A percentile compares a stretch with the other conserved stretches of the same genome.
phyloP scores from a whole-genome alignment of 257 asterid genomes.

The Solanum pennellii region DNA sequence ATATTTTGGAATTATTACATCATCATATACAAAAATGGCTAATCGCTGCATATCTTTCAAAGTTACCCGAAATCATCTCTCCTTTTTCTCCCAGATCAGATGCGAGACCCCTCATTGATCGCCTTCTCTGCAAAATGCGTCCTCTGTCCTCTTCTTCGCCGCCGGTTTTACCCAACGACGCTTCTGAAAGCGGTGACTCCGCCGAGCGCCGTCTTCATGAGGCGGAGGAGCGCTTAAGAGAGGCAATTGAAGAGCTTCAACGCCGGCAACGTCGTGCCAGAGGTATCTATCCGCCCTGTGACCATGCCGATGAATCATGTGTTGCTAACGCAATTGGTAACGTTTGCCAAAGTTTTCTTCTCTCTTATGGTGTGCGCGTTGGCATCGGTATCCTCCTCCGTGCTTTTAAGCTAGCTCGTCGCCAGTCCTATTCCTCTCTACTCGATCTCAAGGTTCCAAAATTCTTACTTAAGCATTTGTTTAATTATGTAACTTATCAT shows the following conservation, averaged over 20 bases:
- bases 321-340: slow-evolving; percentile 94
- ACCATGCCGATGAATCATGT: slow-evolving; percentile 93
- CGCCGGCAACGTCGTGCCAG: slow-evolving; percentile 61
- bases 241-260: slow-evolving; percentile 84
- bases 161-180: slow-evolving; percentile 21
- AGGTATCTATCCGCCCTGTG: slow-evolving; percentile 60
- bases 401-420: slow-evolving; percentile 95
- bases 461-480: background rate
- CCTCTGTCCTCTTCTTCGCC: slow-evolving; percentile 26
- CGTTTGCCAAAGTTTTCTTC: slow-evolving; percentile 92
- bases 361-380: slow-evolving; percentile 92
- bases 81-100: slow-evolving; percentile 25
- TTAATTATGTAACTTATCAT: background rate
- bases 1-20: background rate
- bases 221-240: slow-evolving; percentile 83
- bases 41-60: background rate
- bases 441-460: slow-evolving; percentile 83
- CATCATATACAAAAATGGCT: background rate
- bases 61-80: background rate
- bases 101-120: slow-evolving; percentile 41
- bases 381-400: slow-evolving; percentile 98
- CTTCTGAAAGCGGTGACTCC: slow-evolving; percentile 27
- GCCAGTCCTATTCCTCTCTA: slow-evolving; percentile 91
- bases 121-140: slow-evolving; percentile 37
- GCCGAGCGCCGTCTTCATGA: slow-evolving; percentile 77